Evolutionary conservation across 2,329 filamentous ascomycete genomes (phyloP).

Genomic region (Paracoccidioides lutzii): DNA sequence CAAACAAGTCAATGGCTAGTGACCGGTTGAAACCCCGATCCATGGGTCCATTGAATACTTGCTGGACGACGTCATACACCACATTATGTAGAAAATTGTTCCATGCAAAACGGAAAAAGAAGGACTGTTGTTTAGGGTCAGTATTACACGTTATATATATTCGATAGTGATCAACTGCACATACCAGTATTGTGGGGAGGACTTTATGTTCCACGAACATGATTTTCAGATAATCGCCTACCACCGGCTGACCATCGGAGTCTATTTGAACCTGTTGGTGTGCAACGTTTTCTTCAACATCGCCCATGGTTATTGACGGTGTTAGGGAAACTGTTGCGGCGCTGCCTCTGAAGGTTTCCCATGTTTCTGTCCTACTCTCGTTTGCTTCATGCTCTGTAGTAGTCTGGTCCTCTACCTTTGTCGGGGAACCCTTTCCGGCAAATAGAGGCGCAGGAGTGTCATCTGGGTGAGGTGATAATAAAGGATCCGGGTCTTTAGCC

Average conservation of each 20-base stretch:
- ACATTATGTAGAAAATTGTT: constrained; percentile 99
- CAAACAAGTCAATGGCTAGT: constrained; percentile 84
- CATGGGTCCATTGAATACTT: constrained; percentile 98
- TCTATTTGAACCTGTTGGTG: constrained; percentile 42
- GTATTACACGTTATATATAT: not conserved
- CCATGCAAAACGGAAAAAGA: constrained; percentile 98
- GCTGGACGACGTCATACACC: constrained; percentile 96
- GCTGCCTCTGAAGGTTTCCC: not conserved
- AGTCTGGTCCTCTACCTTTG: not conserved
- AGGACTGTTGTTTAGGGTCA: constrained; percentile 47
- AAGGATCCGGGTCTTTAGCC: not conserved
- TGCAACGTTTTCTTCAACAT: not conserved
- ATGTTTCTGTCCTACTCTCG: not conserved
- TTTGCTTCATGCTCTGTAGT: not conserved
- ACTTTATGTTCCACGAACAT: constrained; percentile 92
- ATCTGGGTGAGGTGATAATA: constrained; percentile 46
- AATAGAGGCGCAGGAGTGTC: constrained; percentile 59
- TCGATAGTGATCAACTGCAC: constrained; percentile 21
- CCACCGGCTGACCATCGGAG: constrained; percentile 58
- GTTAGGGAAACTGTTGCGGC: not conserved
- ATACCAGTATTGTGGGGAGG: constrained; percentile 86
- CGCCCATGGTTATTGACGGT: constrained; percentile 1
- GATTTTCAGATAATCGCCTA: constrained; percentile 89
- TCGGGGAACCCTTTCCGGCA: constrained; percentile 27
- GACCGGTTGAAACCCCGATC: constrained; percentile 86